phyloP scores from a whole-genome alignment of 306 rosid genomes.

The Castanopsis chinensis region DNA sequence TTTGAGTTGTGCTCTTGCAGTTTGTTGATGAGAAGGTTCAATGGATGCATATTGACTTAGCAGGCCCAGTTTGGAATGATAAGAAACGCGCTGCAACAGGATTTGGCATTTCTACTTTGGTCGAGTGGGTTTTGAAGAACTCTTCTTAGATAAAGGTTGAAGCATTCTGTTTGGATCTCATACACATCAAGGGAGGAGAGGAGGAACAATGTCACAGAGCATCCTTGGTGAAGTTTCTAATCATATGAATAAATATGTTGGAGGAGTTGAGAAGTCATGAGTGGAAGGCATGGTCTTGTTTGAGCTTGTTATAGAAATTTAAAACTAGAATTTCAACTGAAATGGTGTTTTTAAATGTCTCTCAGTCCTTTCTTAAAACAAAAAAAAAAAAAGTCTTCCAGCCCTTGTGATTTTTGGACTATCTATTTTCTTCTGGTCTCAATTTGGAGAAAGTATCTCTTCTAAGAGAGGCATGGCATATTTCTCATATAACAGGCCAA shows the following conservation, averaged over 20 bases:
- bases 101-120: constrained; percentile 81
- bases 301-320: background rate
- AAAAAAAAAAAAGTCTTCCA: too few relatives aligned
- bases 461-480: too few relatives aligned
- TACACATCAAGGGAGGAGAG: background rate
- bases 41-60: constrained; percentile 96
- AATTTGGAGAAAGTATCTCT: too few relatives aligned
- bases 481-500: too few relatives aligned
- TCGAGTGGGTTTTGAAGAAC: constrained; percentile 93
- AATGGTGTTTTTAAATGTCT: background rate
- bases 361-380: background rate
- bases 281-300: background rate
- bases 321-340: background rate
- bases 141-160: constrained; percentile 38
- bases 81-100: constrained; percentile 81
- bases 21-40: constrained; percentile 96
- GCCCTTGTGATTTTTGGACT: too few relatives aligned
- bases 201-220: background rate
- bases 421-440: too few relatives aligned
- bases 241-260: background rate
- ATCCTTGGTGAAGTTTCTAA: background rate
- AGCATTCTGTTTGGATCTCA: background rate
- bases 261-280: background rate
- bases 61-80: constrained; percentile 88
- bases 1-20: constrained; percentile 41